Evolutionary conservation across 805 yeast genomes (phyloP).

Genomic region (Lipomyces yamadae): DNA sequence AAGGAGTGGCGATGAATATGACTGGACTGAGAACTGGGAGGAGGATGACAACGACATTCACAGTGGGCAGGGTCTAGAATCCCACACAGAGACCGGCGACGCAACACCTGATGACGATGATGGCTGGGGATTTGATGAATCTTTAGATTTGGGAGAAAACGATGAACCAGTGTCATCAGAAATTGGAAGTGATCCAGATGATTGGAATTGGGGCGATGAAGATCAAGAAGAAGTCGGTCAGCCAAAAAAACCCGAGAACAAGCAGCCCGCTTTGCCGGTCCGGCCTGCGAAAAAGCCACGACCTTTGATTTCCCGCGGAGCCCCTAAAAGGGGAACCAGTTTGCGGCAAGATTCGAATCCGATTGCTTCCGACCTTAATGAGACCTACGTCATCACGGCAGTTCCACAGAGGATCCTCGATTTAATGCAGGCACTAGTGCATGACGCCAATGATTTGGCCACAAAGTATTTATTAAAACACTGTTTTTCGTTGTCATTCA

Average conservation of each 20-base stretch:
- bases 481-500: background rate
- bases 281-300: background rate
- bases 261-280: background rate
- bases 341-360: background rate
- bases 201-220: constrained; percentile 38
- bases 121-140: constrained; percentile 36
- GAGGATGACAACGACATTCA: constrained; percentile 18
- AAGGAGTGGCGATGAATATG: constrained; percentile 23
- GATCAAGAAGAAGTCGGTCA: constrained; percentile 21
- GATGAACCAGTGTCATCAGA: background rate
- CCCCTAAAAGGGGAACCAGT: constrained; percentile 16
- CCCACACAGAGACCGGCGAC: background rate
- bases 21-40: constrained; percentile 36
- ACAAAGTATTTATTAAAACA: background rate
- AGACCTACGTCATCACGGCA: constrained; percentile 34
- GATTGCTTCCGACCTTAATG: constrained; percentile 13
- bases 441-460: constrained; percentile 19
- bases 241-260: background rate
- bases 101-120: constrained; percentile 27
- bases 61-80: background rate
- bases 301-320: background rate
- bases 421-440: constrained; percentile 13
- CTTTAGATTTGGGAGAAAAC: constrained; percentile 25
- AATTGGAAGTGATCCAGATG: constrained; percentile 25
- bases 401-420: constrained; percentile 27